Percentiles rank a stretch among this genome's conserved stretches.
Conservation (phyloP, 768 basidiomycete species). For the Boletus eberwhitei region DNA sequence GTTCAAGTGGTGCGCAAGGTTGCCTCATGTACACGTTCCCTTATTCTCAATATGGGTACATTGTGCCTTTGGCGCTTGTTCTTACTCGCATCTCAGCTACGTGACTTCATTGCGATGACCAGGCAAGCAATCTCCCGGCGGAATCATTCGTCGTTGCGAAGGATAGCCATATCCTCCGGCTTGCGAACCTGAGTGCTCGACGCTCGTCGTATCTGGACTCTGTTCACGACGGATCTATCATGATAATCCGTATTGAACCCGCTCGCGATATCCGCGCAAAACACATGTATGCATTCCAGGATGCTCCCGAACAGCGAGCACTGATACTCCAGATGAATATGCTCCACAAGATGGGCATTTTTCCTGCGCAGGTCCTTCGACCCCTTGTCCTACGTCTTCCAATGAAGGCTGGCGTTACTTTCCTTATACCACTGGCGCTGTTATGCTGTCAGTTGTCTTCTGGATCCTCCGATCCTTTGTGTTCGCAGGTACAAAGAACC, state of each 20-base stretch:
- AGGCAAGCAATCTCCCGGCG: not conserved
- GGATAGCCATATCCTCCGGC: not conserved
- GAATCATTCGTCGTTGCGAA: not conserved
- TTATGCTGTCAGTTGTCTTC: no score
- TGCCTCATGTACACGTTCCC: no score
- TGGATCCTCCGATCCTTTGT: no score
- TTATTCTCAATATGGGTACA: not conserved
- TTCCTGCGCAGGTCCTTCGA: no score
- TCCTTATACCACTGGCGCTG: no score
- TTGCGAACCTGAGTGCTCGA: no score
- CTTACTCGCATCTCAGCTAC: no score
- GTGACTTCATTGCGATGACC: not conserved
- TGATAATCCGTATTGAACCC: not conserved
- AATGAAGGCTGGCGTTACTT: no score
- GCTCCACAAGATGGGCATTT: slow-evolving; percentile 25
- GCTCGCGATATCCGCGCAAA: not conserved
- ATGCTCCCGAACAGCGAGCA: no score
- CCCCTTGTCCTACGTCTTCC: no score
- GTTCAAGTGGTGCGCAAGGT: not conserved
- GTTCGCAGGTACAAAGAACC: no score
- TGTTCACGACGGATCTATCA: not conserved
- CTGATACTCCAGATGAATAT: not conserved
- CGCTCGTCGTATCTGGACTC: not conserved
- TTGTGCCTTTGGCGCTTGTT: no score
- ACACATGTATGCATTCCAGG: not conserved